These are phyloP conservation scores for Triglochin maritima DNA, from an alignment of 106 monocot species.

Conservation along the genomic window DNA sequence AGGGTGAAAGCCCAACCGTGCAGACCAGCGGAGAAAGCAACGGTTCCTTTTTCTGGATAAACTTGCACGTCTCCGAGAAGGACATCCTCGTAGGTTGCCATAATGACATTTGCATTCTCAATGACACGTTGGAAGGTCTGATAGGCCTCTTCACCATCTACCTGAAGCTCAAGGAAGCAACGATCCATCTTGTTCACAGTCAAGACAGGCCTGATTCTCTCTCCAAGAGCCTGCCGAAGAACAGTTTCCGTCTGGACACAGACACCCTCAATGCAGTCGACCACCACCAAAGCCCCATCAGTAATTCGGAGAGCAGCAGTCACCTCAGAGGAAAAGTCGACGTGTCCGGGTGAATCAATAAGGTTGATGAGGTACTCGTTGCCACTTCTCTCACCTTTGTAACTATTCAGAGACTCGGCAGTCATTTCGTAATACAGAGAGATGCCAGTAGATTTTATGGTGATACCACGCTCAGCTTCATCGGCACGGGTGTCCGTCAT, in stretches of 20 bases:
- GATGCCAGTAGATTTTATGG: constrained; percentile 35
- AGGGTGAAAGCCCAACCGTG: constrained; percentile 46
- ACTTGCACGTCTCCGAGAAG: constrained; percentile 49
- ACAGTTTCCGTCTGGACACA: constrained; percentile 47
- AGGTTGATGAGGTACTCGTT: constrained; percentile 36
- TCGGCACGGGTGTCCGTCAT: constrained; percentile 35
- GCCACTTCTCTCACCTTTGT: constrained; percentile 24
- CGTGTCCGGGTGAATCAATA: constrained; percentile 44
- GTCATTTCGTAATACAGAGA: constrained; percentile 36
- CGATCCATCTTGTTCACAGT: constrained; percentile 45
- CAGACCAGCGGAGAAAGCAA: constrained; percentile 43
- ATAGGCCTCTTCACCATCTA: constrained; percentile 46
- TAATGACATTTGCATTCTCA: constrained; percentile 45
- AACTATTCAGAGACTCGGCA: constrained; percentile 28
- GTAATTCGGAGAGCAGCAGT: constrained; percentile 45
- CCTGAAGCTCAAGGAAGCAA: constrained; percentile 40
- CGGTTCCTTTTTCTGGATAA: constrained; percentile 44
- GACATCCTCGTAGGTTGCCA: constrained; percentile 47
- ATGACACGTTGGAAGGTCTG: constrained; percentile 40
- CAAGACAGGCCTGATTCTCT: constrained; percentile 40
- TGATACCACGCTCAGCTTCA: constrained; percentile 42
- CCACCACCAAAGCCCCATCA: constrained; percentile 40
- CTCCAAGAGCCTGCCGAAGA: constrained; percentile 39
- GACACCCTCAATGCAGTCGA: constrained; percentile 43
- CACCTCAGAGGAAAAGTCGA: constrained; percentile 45